phyloP scores from a whole-genome alignment of 2,329 filamentous ascomycete species.

The Fusarium odoratissimum region DNA sequence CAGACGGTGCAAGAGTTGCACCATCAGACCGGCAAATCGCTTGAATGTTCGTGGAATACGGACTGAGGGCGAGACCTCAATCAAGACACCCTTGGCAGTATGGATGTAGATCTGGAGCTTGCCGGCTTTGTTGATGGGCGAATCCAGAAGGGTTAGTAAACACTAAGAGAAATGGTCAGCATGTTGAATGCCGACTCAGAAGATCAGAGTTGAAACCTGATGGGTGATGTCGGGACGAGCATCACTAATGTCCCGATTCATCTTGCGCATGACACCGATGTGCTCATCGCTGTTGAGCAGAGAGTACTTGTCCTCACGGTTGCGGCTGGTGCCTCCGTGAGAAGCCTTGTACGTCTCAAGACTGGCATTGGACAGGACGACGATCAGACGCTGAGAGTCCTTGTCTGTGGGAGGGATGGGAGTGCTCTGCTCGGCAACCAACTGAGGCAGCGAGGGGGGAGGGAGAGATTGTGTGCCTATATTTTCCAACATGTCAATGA shows the following conservation, averaged over 20 bases:
- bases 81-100: conserved; percentile 95
- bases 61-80: conserved; percentile 97
- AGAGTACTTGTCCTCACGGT: conserved; percentile 93
- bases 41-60: conserved; percentile 99
- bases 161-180: conserved; percentile 72
- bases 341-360: conserved; percentile 97
- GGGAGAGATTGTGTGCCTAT: conserved; percentile 93
- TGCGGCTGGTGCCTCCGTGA: conserved; percentile 74
- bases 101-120: conserved; percentile 99
- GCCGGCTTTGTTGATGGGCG: conserved; percentile 97
- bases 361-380: conserved; percentile 96
- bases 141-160: conserved; percentile 95
- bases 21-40: conserved; percentile 98
- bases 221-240: conserved; percentile 98
- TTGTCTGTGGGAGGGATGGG: conserved; percentile 89
- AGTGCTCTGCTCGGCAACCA: conserved; percentile 91
- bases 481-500: conserved; percentile 40
- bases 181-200: conserved; percentile 57
- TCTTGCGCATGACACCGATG: conserved; percentile 99
- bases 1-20: conserved; percentile 93
- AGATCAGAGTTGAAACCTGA: conserved; percentile 72
- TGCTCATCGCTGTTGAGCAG: conserved; percentile 99
- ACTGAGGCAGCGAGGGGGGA: conserved; percentile 87
- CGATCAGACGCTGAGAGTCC: conserved; percentile 89
- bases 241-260: conserved; percentile 98